Evolutionary conservation across 2,329 filamentous ascomycete genomes (phyloP).

Genomic region (Aspergillus clavatus): DNA sequence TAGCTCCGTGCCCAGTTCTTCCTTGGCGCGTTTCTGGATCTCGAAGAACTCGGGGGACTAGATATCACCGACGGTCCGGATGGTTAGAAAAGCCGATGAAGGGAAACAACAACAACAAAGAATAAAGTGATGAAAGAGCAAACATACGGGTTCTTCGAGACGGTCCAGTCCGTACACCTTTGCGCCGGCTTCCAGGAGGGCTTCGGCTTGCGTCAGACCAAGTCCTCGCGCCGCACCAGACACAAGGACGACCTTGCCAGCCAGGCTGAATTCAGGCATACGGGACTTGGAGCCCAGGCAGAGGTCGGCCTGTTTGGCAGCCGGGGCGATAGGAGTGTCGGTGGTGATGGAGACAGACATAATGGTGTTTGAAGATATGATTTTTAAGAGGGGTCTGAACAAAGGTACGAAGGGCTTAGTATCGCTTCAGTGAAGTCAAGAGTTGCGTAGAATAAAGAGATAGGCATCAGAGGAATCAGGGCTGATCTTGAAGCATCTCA

Average conservation of each 20-base stretch:
- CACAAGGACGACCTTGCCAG: slow-evolving; percentile 65
- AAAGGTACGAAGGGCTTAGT: too few species aligned
- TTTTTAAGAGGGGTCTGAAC: background rate
- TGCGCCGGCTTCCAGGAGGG: slow-evolving; percentile 69
- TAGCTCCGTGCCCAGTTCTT: slow-evolving; percentile 62
- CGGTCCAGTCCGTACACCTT: slow-evolving; percentile 47
- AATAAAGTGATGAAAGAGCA: too few species aligned
- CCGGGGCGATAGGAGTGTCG: slow-evolving; percentile 22
- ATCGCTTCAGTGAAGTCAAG: background rate
- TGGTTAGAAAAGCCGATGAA: background rate
- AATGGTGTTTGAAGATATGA: slow-evolving; percentile 2
- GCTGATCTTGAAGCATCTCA: background rate
- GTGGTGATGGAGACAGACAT: slow-evolving; percentile 35
- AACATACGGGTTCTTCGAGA: slow-evolving; percentile 34
- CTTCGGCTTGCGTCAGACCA: slow-evolving; percentile 69
- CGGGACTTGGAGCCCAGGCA: slow-evolving; percentile 31
- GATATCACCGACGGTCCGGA: background rate
- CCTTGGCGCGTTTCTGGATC: slow-evolving; percentile 59
- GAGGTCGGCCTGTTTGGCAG: slow-evolving; percentile 23
- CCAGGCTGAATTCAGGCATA: slow-evolving; percentile 71
- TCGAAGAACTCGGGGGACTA: slow-evolving; percentile 57
- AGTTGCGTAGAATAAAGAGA: background rate
- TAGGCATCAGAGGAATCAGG: too few species aligned
- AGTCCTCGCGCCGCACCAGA: slow-evolving; percentile 68
- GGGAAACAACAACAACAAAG: too few species aligned